Evolutionary conservation across 768 basidiomycete genomes (phyloP).

Genomic region (Neoboletus subvelutipes): DNA sequence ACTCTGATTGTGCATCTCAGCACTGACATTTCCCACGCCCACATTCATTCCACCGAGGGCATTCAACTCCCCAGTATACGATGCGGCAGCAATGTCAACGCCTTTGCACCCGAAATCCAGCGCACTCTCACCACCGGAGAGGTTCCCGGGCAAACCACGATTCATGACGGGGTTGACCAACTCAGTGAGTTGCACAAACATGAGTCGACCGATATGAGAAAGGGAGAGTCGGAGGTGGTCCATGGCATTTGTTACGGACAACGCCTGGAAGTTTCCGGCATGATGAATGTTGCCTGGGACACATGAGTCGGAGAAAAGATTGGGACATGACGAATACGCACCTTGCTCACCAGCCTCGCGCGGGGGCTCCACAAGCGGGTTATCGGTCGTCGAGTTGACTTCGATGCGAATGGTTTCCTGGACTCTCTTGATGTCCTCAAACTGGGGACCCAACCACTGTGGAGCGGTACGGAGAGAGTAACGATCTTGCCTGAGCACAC

Average conservation of each 20-base stretch:
- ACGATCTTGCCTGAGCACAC: constrained; percentile 77
- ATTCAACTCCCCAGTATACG: constrained; percentile 81
- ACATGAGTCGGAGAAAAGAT: background rate
- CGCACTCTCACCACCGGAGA: constrained; percentile 78
- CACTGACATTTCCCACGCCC: constrained; percentile 79
- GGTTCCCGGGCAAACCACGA: constrained; percentile 77
- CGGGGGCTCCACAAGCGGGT: constrained; percentile 82
- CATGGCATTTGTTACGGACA: constrained; percentile 83
- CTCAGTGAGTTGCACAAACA: constrained; percentile 63
- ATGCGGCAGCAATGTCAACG: constrained; percentile 79
- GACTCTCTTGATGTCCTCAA: constrained; percentile 74
- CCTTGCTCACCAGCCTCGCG: constrained; percentile 46
- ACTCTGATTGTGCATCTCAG: constrained; percentile 92
- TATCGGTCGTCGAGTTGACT: constrained; percentile 88
- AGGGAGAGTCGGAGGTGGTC: constrained; percentile 78
- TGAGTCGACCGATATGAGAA: constrained; percentile 68
- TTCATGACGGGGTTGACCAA: constrained; percentile 60
- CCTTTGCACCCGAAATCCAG: constrained; percentile 84
- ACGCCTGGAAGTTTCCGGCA: constrained; percentile 90
- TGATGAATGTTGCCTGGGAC: constrained; percentile 58
- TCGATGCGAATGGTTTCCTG: constrained; percentile 66
- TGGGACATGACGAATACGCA: background rate
- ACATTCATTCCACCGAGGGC: constrained; percentile 74
- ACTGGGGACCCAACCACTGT: constrained; percentile 84
- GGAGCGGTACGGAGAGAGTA: constrained; percentile 65